Conservation (phyloP, 371 early-diverging fungal genomes). For the Zopfochytrium polystomum region DNA sequence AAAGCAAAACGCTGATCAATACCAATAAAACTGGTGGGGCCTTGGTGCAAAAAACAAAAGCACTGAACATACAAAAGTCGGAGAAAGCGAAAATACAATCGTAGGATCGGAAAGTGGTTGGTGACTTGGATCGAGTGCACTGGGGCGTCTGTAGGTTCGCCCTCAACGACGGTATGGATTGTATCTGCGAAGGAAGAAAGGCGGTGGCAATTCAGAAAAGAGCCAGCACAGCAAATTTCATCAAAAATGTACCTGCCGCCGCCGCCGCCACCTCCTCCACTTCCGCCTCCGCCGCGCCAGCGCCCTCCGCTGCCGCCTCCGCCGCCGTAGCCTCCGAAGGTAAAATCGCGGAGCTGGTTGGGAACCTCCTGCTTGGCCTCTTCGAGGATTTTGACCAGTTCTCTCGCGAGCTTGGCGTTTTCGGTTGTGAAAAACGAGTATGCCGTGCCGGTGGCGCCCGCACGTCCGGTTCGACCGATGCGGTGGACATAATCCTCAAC, state of each 20-base stretch:
- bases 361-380: conserved; percentile 95
- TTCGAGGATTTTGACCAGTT: conserved; percentile 83
- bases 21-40: too few species aligned
- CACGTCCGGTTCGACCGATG: too few species aligned
- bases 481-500: too few species aligned
- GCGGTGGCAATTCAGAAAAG: background rate
- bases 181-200: conserved; percentile 16
- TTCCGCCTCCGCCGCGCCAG: conserved; percentile 49
- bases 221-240: conserved; percentile 42
- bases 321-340: conserved; percentile 37
- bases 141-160: too few species aligned
- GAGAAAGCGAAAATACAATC: too few species aligned
- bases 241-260: conserved; percentile 46
- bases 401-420: conserved; percentile 85
- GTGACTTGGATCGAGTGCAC: too few species aligned
- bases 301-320: conserved; percentile 6
- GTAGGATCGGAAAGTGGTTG: too few species aligned
- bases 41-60: too few species aligned
- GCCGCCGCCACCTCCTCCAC: conserved; percentile 35
- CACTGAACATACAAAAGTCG: too few species aligned
- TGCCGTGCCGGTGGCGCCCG: conserved; percentile 87
- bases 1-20: too few species aligned
- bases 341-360: conserved; percentile 78
- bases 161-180: conserved; percentile 24
- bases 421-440: conserved; percentile 96